These are phyloP conservation scores for Backusella westeae DNA, from an alignment of 192 early-diverging fungal genomes.

Conservation along the genomic window DNA sequence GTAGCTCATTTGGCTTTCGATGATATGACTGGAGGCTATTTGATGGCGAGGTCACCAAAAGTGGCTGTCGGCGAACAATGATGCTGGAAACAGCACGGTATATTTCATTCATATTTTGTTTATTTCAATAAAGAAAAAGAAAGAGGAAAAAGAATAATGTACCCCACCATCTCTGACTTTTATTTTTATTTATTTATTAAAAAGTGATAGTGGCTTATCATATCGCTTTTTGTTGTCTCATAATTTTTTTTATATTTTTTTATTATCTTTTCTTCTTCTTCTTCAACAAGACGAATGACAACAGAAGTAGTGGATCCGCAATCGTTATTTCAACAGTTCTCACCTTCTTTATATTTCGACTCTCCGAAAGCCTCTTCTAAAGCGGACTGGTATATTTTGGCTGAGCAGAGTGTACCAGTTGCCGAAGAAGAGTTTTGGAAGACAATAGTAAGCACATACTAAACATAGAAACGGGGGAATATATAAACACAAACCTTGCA, in stretches of 20 bases:
- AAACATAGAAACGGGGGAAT: not conserved
- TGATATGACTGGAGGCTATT: not conserved
- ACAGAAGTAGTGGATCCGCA: constrained; percentile 12
- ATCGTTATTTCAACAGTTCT: constrained; percentile 22
- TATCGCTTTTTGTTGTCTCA: not conserved
- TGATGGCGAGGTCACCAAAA: not conserved
- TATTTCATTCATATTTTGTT: not conserved
- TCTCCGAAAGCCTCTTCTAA: not conserved
- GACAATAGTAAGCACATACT: constrained; percentile 37
- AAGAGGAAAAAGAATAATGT: not conserved
- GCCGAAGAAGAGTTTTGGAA: constrained; percentile 43
- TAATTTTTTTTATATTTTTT: not conserved
- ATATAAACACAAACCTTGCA: not conserved
- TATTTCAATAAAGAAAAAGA: not conserved
- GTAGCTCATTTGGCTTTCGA: not conserved
- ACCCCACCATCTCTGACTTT: not conserved
- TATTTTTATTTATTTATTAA: not conserved
- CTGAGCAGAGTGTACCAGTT: constrained; percentile 40
- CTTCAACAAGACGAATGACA: not conserved
- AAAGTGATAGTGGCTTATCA: not conserved
- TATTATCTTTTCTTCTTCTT: not conserved
- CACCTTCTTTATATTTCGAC: constrained; percentile 17
- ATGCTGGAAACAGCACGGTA: constrained; percentile 1
- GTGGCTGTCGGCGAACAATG: not conserved
- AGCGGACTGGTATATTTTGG: constrained; percentile 36